Percentiles rank a stretch among this genome's conserved stretches.
These are phyloP conservation scores for Boletus sp. DNA, from an alignment of 768 basidiomycete genomes.

Conservation along the genomic window DNA sequence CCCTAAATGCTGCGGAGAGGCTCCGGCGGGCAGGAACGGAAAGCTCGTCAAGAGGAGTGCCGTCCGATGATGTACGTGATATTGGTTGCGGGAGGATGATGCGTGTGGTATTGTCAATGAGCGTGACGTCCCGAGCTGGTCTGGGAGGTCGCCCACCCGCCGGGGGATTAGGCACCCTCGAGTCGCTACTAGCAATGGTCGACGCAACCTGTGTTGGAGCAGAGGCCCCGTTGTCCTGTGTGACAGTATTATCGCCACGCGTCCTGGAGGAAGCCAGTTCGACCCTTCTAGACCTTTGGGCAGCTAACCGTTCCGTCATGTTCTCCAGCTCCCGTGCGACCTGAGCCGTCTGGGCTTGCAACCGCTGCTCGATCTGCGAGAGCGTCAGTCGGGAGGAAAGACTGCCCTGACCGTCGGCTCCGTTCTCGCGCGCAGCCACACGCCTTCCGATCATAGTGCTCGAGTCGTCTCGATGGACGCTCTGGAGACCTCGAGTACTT, in stretches of 20 bases:
- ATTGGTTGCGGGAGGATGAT: conserved; percentile 20
- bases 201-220: background rate
- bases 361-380: conserved; percentile 28
- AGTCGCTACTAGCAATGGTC: background rate
- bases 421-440: conserved; percentile 31
- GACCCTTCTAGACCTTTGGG: conserved; percentile 24
- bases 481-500: conserved; percentile 19
- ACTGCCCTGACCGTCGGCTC: conserved; percentile 17
- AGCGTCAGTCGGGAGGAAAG: conserved; percentile 21
- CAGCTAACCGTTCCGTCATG: conserved; percentile 29
- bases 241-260: conserved; percentile 4
- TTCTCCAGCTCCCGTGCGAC: conserved; percentile 34
- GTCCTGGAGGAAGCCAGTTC: conserved; percentile 16
- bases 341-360: conserved; percentile 30
- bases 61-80: conserved; percentile 26
- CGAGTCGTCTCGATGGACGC: conserved; percentile 26
- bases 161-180: conserved; percentile 7
- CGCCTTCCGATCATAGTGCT: conserved; percentile 36
- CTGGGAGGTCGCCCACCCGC: conserved; percentile 16
- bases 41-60: conserved; percentile 20
- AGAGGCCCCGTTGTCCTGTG: background rate
- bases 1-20: conserved; percentile 22
- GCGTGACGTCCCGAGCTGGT: conserved; percentile 13
- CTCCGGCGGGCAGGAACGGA: conserved; percentile 13
- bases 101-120: conserved; percentile 20